These are phyloP conservation scores for Populus hybrid DNA, from an alignment of 441 rosid genomes.

Conservation along the genomic window DNA sequence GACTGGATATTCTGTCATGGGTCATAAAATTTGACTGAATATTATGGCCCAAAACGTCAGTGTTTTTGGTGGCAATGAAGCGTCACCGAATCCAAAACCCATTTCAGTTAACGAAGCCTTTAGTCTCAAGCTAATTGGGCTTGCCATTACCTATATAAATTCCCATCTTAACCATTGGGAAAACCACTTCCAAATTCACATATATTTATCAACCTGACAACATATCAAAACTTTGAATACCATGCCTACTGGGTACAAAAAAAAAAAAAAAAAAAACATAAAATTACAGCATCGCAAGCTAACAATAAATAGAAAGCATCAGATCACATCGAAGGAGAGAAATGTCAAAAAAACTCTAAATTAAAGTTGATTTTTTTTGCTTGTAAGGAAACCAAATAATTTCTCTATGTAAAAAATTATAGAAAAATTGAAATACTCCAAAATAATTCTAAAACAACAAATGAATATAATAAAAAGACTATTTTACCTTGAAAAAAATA, in stretches of 20 bases:
- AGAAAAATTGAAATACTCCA: too few relatives aligned
- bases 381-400: too few relatives aligned
- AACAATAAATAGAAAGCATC: too few relatives aligned
- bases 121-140: neutral
- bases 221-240: neutral
- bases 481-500: too few relatives aligned
- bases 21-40: neutral
- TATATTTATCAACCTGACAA: neutral
- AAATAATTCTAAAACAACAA: too few relatives aligned
- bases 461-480: too few relatives aligned
- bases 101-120: neutral
- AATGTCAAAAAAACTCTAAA: too few relatives aligned
- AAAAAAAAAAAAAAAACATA: neutral
- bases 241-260: neutral
- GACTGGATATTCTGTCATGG: neutral
- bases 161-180: too few relatives aligned
- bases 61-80: neutral
- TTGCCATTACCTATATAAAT: neutral
- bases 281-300: neutral
- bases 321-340: too few relatives aligned
- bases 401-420: too few relatives aligned
- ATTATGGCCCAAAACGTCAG: neutral
- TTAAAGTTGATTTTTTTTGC: too few relatives aligned
- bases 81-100: neutral
- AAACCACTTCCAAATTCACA: neutral